Evolutionary conservation across 306 rosid genomes (phyloP).

Genomic region (Alnus glutinosa): DNA sequence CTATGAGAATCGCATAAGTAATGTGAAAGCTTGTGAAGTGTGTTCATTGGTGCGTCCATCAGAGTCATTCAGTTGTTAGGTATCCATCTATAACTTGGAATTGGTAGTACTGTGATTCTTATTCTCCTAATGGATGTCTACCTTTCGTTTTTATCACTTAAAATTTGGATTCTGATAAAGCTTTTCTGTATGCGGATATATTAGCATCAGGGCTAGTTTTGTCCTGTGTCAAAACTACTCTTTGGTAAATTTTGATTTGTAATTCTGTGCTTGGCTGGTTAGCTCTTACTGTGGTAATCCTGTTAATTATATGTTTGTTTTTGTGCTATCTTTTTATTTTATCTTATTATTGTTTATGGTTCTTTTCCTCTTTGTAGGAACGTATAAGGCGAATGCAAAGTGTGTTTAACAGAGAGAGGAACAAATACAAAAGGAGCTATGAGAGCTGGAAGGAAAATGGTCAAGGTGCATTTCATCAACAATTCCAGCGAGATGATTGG

Average conservation of each 20-base stretch:
- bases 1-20: background rate
- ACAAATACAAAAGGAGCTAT: conserved; percentile 64
- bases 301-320: background rate
- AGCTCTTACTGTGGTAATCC: background rate
- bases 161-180: background rate
- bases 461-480: conserved; percentile 59
- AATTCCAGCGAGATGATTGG: conserved; percentile 95
- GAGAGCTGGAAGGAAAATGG: conserved; percentile 87
- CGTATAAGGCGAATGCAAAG: conserved; percentile 98
- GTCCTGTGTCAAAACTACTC: background rate
- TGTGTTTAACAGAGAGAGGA: conserved; percentile 96
- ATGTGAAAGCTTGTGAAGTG: background rate
- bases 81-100: too few relatives aligned
- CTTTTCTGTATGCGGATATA: background rate
- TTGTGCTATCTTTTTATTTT: background rate
- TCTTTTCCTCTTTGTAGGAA: conserved; percentile 54
- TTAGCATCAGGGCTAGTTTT: background rate
- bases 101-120: too few relatives aligned
- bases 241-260: background rate
- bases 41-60: conserved; percentile 1
- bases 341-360: conserved; percentile 12
- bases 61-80: too few relatives aligned
- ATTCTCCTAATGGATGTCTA: background rate
- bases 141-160: background rate
- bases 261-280: background rate